Conservation (phyloP, 805 yeast genomes). For the Cyberlindnera japonica region DNA sequence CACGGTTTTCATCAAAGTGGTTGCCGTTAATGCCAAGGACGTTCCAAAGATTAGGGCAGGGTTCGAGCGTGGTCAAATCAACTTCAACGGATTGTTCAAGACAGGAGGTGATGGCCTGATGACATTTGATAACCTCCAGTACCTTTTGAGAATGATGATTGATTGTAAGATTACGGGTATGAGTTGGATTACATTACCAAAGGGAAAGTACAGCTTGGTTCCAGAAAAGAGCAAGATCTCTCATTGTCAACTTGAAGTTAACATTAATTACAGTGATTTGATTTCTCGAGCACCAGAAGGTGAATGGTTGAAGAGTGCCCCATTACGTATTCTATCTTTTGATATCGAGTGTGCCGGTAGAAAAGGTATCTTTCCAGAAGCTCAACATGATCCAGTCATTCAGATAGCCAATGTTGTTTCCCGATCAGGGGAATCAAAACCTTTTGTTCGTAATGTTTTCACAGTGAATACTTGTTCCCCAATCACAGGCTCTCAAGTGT, state of each 20-base stretch:
- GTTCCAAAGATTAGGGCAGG: slow-evolving; percentile 69
- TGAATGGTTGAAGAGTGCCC: slow-evolving; percentile 90
- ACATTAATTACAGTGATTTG: slow-evolving; percentile 62
- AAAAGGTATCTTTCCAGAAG: slow-evolving; percentile 94
- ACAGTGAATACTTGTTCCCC: slow-evolving; percentile 89
- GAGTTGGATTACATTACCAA: slow-evolving; percentile 95
- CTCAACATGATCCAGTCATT: slow-evolving; percentile 89
- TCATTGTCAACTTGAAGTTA: slow-evolving; percentile 81
- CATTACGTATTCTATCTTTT: slow-evolving; percentile 86
- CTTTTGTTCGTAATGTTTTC: slow-evolving; percentile 92
- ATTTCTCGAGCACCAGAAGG: slow-evolving; percentile 87
- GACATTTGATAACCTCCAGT: slow-evolving; percentile 89
- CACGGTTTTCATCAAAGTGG: slow-evolving; percentile 75
- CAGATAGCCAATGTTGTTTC: slow-evolving; percentile 96
- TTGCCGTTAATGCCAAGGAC: slow-evolving; percentile 59
- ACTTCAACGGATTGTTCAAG: slow-evolving; percentile 60
- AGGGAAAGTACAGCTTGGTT: slow-evolving; percentile 56
- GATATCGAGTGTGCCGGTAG: slow-evolving; percentile 99
- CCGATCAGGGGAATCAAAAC: slow-evolving; percentile 75
- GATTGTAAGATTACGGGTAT: slow-evolving; percentile 92
- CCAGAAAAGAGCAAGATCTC: slow-evolving; percentile 46
- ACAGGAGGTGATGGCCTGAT: slow-evolving; percentile 48
- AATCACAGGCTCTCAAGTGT: slow-evolving; percentile 89
- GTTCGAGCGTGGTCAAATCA: slow-evolving; percentile 79
- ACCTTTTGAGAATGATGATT: slow-evolving; percentile 80